Evolutionary conservation across 2,329 filamentous ascomycete genomes (phyloP).

Genomic region (Hymenoscyphus fructigenus): DNA sequence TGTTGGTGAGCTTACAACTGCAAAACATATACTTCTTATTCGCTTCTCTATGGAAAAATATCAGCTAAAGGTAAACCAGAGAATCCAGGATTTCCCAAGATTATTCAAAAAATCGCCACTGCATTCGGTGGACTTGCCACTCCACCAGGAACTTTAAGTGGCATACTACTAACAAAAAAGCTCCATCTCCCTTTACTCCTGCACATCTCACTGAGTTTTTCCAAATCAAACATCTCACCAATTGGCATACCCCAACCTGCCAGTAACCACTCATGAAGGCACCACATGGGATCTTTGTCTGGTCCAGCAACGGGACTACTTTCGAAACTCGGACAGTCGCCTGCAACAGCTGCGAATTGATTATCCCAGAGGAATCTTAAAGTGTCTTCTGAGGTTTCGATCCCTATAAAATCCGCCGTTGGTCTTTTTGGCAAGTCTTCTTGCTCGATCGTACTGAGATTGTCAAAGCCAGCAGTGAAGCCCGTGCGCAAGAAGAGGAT

Average conservation of each 20-base stretch:
- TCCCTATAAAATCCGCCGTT: slow-evolving; percentile 35
- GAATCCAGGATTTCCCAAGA: too few relatives aligned
- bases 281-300: slow-evolving; percentile 13
- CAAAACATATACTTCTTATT: too few relatives aligned
- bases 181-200: slow-evolving; percentile 52
- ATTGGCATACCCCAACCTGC: slow-evolving; percentile 53
- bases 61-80: too few relatives aligned
- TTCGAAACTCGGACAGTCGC: slow-evolving; percentile 46
- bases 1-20: too few relatives aligned
- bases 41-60: too few relatives aligned
- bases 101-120: slow-evolving; percentile 28
- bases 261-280: slow-evolving; percentile 43
- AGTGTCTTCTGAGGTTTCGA: slow-evolving; percentile 38
- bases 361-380: slow-evolving; percentile 47
- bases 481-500: slow-evolving; percentile 43
- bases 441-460: slow-evolving; percentile 26
- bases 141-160: slow-evolving; percentile 44
- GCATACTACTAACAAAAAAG: slow-evolving; percentile 61
- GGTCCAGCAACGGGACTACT: slow-evolving; percentile 37
- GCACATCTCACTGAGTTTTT: slow-evolving; percentile 48
- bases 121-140: slow-evolving; percentile 36
- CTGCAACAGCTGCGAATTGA: slow-evolving; percentile 46
- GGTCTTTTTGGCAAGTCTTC: slow-evolving; percentile 18
- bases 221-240: slow-evolving; percentile 49
- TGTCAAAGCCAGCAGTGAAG: slow-evolving; percentile 36